Percentiles rank a stretch among this genome's conserved stretches.
phyloP scores from a whole-genome alignment of 176 grass and related monocot species.

The Dactylis glomerata region DNA sequence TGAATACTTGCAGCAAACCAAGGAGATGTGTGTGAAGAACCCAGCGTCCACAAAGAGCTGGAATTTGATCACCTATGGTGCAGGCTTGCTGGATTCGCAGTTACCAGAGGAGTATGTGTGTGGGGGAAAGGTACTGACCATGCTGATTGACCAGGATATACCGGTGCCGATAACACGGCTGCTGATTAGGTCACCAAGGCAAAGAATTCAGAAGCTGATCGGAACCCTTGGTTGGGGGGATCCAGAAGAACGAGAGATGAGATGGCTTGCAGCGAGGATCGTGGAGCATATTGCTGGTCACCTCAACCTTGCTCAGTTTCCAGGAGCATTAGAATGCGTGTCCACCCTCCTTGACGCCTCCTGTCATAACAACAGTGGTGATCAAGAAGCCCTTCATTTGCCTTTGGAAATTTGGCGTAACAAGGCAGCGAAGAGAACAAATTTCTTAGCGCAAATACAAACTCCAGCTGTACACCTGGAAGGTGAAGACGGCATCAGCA shows the following conservation, averaged over 20 bases:
- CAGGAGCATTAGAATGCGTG: neutral
- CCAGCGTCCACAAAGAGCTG: neutral
- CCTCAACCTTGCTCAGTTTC: neutral
- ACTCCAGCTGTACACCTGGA: too few species aligned
- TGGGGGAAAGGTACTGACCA: neutral
- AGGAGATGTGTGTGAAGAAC: neutral
- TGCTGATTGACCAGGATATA: neutral
- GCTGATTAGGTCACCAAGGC: neutral
- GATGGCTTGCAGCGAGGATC: neutral
- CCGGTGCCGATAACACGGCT: neutral
- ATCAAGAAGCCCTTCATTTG: neutral
- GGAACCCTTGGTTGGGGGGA: neutral
- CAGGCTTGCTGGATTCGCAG: neutral
- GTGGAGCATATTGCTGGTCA: neutral
- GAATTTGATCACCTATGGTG: conserved; percentile 6
- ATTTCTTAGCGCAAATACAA: too few species aligned
- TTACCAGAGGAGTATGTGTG: neutral
- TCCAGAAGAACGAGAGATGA: neutral
- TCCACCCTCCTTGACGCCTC: neutral
- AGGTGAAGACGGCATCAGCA: neutral
- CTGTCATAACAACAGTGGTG: too few species aligned
- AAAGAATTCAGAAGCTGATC: neutral
- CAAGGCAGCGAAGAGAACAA: neutral
- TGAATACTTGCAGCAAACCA: neutral
- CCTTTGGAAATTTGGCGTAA: neutral